Percentiles rank a stretch among this genome's conserved stretches.
Conservation (phyloP, 2,329 filamentous ascomycete genomes). For the Blumeria graminis region DNA sequence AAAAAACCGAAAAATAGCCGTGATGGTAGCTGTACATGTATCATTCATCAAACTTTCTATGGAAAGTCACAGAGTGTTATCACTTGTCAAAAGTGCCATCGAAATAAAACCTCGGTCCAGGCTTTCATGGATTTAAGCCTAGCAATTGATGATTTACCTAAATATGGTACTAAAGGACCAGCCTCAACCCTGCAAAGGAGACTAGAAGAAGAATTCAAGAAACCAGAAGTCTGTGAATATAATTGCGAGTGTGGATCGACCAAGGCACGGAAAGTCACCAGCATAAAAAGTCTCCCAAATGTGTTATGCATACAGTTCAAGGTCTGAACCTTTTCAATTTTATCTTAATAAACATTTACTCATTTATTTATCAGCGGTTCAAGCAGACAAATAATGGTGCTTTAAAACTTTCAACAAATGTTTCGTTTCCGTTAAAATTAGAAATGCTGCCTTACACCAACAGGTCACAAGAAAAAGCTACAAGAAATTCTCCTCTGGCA, state of each 20-base stretch:
- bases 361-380: constrained; percentile 27
- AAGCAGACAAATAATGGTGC: constrained; percentile 53
- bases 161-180: constrained; percentile 30
- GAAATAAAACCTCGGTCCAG: constrained; percentile 60
- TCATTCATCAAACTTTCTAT: constrained; percentile 86
- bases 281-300: constrained; percentile 64
- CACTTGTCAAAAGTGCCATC: constrained; percentile 70
- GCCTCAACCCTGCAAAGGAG: constrained; percentile 44
- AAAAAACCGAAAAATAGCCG: constrained; percentile 9
- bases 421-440: constrained; percentile 65
- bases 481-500: constrained; percentile 25
- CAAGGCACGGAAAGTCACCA: constrained; percentile 62
- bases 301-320: constrained; percentile 85
- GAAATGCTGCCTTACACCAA: constrained; percentile 84
- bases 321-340: constrained; percentile 22
- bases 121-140: constrained; percentile 80
- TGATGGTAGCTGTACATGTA: constrained; percentile 43
- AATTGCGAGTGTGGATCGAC: constrained; percentile 62
- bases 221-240: constrained; percentile 71
- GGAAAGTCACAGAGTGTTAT: constrained; percentile 78
- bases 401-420: constrained; percentile 68
- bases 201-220: constrained; percentile 66
- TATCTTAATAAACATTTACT: background rate
- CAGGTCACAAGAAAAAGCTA: constrained; percentile 27
- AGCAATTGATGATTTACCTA: constrained; percentile 52